Percentiles rank a stretch among this genome's conserved stretches.
Conservation (phyloP, 108 stramenopile genomes). For the Skeletonema grethae region DNA sequence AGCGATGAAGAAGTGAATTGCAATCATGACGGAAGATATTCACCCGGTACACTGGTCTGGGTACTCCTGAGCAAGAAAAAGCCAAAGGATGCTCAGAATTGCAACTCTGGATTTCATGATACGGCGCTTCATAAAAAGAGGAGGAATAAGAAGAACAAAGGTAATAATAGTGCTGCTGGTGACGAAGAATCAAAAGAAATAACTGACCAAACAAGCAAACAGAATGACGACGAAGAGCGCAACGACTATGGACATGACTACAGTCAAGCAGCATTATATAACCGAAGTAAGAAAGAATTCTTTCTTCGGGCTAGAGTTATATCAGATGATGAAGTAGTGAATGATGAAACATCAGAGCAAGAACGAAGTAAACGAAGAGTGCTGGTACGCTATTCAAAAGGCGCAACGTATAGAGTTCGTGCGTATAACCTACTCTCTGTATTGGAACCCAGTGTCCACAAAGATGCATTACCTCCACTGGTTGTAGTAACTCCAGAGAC, state of each 20-base stretch:
- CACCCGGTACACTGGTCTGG: slow-evolving; percentile 56
- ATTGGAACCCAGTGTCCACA: slow-evolving; percentile 42
- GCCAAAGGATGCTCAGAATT: slow-evolving; percentile 11
- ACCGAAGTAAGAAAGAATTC: slow-evolving; percentile 38
- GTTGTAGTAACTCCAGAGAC: slow-evolving; percentile 75
- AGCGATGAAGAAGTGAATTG: neutral
- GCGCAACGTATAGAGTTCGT: slow-evolving; percentile 72
- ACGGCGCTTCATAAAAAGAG: slow-evolving; percentile 33
- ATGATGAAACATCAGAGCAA: slow-evolving; percentile 8
- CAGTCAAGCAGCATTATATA: neutral
- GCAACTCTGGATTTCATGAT: slow-evolving; percentile 1
- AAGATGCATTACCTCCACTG: slow-evolving; percentile 21
- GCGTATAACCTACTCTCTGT: slow-evolving; percentile 61
- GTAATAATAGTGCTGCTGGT: no score
- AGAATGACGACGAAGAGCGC: neutral
- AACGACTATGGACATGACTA: neutral
- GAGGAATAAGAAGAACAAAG: slow-evolving; percentile 34
- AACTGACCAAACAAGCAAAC: neutral
- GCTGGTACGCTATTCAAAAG: slow-evolving; percentile 71
- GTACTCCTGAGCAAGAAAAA: slow-evolving; percentile 62
- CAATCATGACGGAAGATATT: slow-evolving; percentile 16
- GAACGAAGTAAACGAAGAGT: slow-evolving; percentile 38
- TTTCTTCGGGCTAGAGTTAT: slow-evolving; percentile 55
- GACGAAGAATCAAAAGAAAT: neutral
- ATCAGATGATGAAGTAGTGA: slow-evolving; percentile 34